Evolutionary conservation across 306 rosid species (phyloP).

Genomic region (Vigna trinervia): DNA sequence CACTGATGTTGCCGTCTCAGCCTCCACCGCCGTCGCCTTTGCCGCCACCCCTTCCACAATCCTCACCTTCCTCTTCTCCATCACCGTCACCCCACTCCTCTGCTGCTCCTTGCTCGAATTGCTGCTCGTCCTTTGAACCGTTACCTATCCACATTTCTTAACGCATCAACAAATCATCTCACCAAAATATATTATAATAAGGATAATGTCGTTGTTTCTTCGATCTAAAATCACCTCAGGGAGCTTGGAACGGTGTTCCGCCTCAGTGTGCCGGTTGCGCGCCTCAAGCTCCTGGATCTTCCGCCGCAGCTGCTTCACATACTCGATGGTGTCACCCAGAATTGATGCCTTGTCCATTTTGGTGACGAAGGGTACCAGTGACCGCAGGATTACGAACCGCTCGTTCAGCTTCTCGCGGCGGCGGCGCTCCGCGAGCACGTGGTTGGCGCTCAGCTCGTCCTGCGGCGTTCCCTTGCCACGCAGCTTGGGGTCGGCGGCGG

Average conservation of each 20-base stretch:
- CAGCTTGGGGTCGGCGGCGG: constrained; percentile 41
- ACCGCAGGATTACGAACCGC: constrained; percentile 79
- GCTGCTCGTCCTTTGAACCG: constrained; percentile 46
- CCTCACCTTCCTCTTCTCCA: constrained; percentile 70
- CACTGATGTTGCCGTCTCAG: constrained; percentile 50
- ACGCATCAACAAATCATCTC: too few relatives aligned
- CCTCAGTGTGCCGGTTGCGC: constrained; percentile 58
- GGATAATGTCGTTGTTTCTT: too few relatives aligned
- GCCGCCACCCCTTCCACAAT: constrained; percentile 63
- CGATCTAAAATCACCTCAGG: neutral
- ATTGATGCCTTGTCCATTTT: constrained; percentile 97
- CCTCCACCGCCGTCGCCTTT: constrained; percentile 52
- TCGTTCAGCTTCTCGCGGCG: constrained; percentile 86
- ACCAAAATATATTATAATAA: too few relatives aligned
- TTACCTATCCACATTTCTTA: neutral
- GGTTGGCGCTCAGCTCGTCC: constrained; percentile 84
- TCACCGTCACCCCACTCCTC: constrained; percentile 44
- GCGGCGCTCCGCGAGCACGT: constrained; percentile 85
- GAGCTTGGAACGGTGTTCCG: constrained; percentile 42
- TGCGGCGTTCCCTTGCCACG: constrained; percentile 67
- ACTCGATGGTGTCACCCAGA: constrained; percentile 92
- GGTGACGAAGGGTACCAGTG: constrained; percentile 85
- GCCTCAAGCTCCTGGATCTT: constrained; percentile 83
- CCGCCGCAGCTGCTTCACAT: constrained; percentile 73
- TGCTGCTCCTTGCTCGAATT: constrained; percentile 36